Percentiles rank a stretch among this genome's conserved stretches.
phyloP scores from a whole-genome alignment of 257 asterid species.

The Nicotiana tomentosiformis region DNA sequence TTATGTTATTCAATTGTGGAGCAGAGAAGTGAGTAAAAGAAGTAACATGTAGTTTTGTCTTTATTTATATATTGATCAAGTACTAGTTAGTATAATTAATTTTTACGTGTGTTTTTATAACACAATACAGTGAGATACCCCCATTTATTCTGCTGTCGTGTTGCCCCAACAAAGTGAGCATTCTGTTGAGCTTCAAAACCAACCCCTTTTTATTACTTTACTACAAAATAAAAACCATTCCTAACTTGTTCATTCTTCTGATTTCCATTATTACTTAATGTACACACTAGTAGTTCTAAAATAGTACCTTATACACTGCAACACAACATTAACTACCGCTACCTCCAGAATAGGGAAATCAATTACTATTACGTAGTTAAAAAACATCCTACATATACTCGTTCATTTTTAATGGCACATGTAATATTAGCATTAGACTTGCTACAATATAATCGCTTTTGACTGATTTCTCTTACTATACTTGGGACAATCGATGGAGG shows the following conservation, averaged over 20 bases:
- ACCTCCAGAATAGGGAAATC: not conserved
- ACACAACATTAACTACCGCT: not conserved
- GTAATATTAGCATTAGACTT: not conserved
- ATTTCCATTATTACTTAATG: not conserved
- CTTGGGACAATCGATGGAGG: not conserved
- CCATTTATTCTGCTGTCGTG: not conserved
- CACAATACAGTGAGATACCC: not conserved
- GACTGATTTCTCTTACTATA: not conserved
- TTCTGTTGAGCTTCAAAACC: constrained; percentile 7
- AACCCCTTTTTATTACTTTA: not conserved
- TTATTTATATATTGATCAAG: not conserved
- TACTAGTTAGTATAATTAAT: not conserved
- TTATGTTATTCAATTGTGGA: constrained; percentile 3
- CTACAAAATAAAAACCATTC: not conserved
- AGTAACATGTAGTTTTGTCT: not conserved
- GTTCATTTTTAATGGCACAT: not conserved
- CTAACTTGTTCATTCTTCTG: not conserved
- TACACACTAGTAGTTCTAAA: not conserved
- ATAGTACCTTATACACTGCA: not conserved
- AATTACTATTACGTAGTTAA: not conserved
- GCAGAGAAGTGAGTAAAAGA: not conserved
- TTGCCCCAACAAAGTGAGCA: not conserved
- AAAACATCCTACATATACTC: not conserved
- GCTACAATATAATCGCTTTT: not conserved
- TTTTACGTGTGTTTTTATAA: not conserved